Conservation (phyloP, 768 basidiomycete genomes). For the Boletus vinaceobasis region DNA sequence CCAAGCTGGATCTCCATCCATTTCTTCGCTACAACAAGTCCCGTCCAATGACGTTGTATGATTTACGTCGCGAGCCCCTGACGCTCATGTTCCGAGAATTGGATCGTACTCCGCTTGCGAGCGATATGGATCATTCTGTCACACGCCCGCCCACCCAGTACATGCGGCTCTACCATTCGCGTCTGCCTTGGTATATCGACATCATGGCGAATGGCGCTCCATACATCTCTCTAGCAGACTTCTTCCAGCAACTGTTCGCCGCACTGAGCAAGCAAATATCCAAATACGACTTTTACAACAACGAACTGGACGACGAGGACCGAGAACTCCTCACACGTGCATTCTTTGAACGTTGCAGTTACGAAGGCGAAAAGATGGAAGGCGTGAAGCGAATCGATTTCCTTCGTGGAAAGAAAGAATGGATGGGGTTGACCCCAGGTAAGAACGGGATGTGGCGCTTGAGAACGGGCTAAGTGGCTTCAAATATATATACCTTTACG, state of each 20-base stretch:
- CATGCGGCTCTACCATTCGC: slow-evolving; percentile 56
- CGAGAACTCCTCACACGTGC: slow-evolving; percentile 42
- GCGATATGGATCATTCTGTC: slow-evolving; percentile 54
- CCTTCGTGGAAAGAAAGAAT: slow-evolving; percentile 48
- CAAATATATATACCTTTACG: not conserved
- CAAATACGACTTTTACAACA: slow-evolving; percentile 56
- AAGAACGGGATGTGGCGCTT: slow-evolving; percentile 65
- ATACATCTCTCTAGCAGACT: slow-evolving; percentile 58
- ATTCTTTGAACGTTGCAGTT: slow-evolving; percentile 44
- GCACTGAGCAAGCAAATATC: slow-evolving; percentile 45
- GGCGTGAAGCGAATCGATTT: slow-evolving; percentile 62
- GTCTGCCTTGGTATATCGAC: slow-evolving; percentile 69
- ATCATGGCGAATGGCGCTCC: slow-evolving; percentile 39
- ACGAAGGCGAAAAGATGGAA: slow-evolving; percentile 29
- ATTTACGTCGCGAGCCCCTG: slow-evolving; percentile 45
- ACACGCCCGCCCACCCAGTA: slow-evolving; percentile 46
- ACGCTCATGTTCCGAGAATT: slow-evolving; percentile 46
- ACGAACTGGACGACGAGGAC: slow-evolving; percentile 46
- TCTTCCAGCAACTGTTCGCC: slow-evolving; percentile 45
- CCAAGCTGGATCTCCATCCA: slow-evolving; percentile 24
- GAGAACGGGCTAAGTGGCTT: slow-evolving; percentile 40
- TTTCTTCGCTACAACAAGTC: slow-evolving; percentile 22
- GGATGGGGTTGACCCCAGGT: slow-evolving; percentile 52
- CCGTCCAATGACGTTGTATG: slow-evolving; percentile 42
- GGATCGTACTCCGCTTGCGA: slow-evolving; percentile 38